Conservation (phyloP, 345 rosid species). For the Zanthoxylum bungeanum region DNA sequence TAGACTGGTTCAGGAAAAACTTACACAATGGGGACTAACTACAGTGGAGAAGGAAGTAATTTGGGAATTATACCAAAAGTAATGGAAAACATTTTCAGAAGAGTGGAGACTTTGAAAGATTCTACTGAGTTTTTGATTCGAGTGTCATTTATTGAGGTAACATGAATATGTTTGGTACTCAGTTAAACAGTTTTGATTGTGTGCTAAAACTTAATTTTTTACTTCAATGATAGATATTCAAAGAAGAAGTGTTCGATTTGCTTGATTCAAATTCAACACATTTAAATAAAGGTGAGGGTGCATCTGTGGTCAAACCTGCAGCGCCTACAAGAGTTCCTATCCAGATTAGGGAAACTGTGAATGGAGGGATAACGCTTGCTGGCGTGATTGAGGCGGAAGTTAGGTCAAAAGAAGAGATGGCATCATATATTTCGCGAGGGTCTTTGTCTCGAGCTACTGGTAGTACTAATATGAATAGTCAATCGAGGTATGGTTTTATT, state of each 20-base stretch:
- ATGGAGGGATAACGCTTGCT: slow-evolving; percentile 92
- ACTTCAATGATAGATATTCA: slow-evolving; percentile 59
- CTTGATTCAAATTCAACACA: slow-evolving; percentile 56
- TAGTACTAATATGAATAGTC: slow-evolving; percentile 97
- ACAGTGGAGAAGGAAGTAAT: slow-evolving; percentile 55
- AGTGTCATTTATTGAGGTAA: slow-evolving; percentile 95
- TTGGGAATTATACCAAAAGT: slow-evolving; percentile 79
- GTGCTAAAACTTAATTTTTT: background rate
- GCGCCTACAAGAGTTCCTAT: slow-evolving; percentile 69
- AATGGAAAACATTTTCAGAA: slow-evolving; percentile 68
- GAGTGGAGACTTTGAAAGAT: slow-evolving; percentile 44
- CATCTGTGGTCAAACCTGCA: slow-evolving; percentile 32
- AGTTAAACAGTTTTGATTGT: background rate
- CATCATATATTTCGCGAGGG: slow-evolving; percentile 63
- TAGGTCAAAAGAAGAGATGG: slow-evolving; percentile 86
- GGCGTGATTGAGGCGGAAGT: slow-evolving; percentile 96
- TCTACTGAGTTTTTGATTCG: slow-evolving; percentile 65
- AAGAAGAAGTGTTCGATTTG: slow-evolving; percentile 94
- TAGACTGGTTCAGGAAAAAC: slow-evolving; percentile 98
- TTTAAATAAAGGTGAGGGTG: slow-evolving; percentile 46
- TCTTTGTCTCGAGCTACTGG: slow-evolving; percentile 89
- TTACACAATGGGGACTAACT: slow-evolving; percentile 94
- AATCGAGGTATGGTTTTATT: slow-evolving; percentile 60
- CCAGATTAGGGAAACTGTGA: slow-evolving; percentile 84
- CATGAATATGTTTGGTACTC: background rate